Evolutionary conservation across 1,139 yeast genomes (phyloP).

Genomic region (Geotrichum carabidarum): DNA sequence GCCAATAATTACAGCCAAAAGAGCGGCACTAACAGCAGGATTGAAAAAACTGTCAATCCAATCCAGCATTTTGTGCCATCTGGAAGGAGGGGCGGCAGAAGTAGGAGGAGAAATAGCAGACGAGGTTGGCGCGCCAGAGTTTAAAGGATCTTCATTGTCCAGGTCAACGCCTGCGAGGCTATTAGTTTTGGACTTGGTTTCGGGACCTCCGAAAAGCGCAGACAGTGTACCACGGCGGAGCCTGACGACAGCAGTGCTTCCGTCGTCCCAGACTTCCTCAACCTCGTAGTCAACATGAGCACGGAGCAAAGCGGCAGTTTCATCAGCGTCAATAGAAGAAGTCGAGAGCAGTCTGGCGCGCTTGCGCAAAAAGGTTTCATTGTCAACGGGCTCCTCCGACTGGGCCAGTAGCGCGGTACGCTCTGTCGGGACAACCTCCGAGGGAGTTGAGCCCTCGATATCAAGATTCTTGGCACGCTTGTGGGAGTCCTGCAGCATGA

Average conservation of each 20-base stretch:
- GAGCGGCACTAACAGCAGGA: slow-evolving; percentile 25
- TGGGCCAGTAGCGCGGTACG: slow-evolving; percentile 5
- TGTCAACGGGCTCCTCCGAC: neutral
- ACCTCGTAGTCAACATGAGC: neutral
- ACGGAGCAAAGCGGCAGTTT: slow-evolving; percentile 13
- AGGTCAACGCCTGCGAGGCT: neutral
- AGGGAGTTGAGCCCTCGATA: neutral
- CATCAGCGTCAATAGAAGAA: slow-evolving; percentile 16
- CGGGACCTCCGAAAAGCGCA: neutral
- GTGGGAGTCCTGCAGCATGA: slow-evolving; percentile 12
- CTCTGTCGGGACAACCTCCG: neutral
- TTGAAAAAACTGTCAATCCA: slow-evolving; percentile 21
- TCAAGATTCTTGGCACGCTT: neutral
- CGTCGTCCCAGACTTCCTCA: neutral
- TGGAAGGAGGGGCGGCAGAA: neutral
- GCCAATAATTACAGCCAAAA: slow-evolving; percentile 24
- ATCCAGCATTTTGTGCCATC: neutral
- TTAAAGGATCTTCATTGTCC: neutral
- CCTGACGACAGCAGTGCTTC: neutral
- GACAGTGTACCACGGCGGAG: neutral
- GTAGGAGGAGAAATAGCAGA: neutral
- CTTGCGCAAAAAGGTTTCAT: neutral
- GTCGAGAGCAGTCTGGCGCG: slow-evolving; percentile 14
- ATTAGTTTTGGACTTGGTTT: neutral
- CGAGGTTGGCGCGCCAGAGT: neutral